These are phyloP conservation scores for Leucosporidium yakuticum DNA, from an alignment of 768 basidiomycete genomes.

Conservation along the genomic window DNA sequence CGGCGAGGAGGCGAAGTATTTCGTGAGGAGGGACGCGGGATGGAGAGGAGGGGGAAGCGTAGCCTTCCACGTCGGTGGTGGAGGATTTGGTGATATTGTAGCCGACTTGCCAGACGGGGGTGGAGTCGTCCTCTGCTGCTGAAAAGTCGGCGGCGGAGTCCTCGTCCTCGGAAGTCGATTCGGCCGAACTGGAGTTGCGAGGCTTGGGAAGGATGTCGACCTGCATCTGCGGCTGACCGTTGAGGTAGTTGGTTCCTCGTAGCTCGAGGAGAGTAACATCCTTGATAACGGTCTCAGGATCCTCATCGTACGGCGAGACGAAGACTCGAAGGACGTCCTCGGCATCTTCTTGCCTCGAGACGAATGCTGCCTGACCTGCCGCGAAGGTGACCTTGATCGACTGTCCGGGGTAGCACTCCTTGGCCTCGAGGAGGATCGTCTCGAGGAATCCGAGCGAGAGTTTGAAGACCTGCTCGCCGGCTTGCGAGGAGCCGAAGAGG, in stretches of 20 bases:
- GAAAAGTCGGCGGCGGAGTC: not conserved
- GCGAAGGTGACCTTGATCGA: conserved; percentile 21
- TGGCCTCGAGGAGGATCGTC: conserved; percentile 55
- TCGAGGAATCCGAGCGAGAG: conserved; percentile 70
- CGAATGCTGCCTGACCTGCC: conserved; percentile 1
- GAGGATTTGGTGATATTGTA: conserved; percentile 10
- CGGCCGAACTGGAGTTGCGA: not conserved
- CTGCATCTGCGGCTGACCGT: conserved; percentile 2
- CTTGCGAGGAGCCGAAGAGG: conserved; percentile 59
- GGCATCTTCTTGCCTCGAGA: not conserved
- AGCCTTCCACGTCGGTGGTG: not conserved
- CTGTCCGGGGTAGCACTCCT: conserved; percentile 14
- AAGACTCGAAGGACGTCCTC: conserved; percentile 19
- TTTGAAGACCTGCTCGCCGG: conserved; percentile 69
- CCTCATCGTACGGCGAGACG: conserved; percentile 16
- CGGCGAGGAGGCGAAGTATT: conserved; percentile 8
- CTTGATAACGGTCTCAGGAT: not conserved
- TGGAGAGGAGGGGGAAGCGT: no score
- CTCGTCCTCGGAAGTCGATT: not conserved
- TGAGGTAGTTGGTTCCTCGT: conserved; percentile 22
- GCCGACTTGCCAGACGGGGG: conserved; percentile 24
- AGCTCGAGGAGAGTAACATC: conserved; percentile 23
- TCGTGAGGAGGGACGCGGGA: not conserved
- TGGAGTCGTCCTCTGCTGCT: not conserved
- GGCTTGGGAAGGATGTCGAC: not conserved